phyloP scores from a whole-genome alignment of 2,329 filamentous ascomycete species.

The Hyphodiscus sp. region DNA sequence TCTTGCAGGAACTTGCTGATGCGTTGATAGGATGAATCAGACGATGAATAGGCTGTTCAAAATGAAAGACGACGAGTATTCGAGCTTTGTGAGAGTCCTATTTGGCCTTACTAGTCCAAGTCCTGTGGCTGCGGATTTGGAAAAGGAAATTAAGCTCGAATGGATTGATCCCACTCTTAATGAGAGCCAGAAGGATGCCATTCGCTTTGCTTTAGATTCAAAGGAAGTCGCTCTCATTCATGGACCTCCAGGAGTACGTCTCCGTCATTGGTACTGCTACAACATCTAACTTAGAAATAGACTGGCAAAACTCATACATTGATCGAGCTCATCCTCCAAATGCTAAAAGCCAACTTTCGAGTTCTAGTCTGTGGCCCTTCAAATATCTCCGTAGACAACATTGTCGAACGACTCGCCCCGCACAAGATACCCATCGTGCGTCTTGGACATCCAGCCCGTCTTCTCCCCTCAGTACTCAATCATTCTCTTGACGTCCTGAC shows the following conservation, averaged over 20 bases:
- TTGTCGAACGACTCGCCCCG: conserved; percentile 82
- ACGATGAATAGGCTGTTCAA: conserved; percentile 54
- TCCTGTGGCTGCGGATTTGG: conserved; percentile 38
- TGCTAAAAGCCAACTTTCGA: conserved; percentile 65
- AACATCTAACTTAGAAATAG: conserved; percentile 29
- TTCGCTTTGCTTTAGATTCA: conserved; percentile 76
- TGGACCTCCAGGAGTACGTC: conserved; percentile 72
- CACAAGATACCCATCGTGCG: conserved; percentile 83
- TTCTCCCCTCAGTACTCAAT: conserved; percentile 79
- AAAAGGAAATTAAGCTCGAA: conserved; percentile 41
- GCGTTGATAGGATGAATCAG: conserved; percentile 51
- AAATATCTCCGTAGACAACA: conserved; percentile 97
- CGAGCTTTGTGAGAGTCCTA: conserved; percentile 53
- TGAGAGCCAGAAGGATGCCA: conserved; percentile 60
- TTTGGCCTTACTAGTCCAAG: conserved; percentile 53
- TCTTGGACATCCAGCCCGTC: conserved; percentile 83
- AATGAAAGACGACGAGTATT: conserved; percentile 52
- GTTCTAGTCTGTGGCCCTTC: conserved; percentile 93
- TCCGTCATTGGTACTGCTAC: background rate
- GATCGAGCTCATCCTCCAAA: conserved; percentile 90
- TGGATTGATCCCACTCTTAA: conserved; percentile 60
- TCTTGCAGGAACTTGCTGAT: conserved; percentile 4
- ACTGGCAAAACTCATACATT: conserved; percentile 97
- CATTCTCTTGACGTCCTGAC: conserved; percentile 91
- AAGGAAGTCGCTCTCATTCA: conserved; percentile 85